Percentiles rank a stretch among this genome's conserved stretches.
phyloP scores from a whole-genome alignment of 225 moss, liverwort and hornwort genomes.

The Polytrichum commune region DNA sequence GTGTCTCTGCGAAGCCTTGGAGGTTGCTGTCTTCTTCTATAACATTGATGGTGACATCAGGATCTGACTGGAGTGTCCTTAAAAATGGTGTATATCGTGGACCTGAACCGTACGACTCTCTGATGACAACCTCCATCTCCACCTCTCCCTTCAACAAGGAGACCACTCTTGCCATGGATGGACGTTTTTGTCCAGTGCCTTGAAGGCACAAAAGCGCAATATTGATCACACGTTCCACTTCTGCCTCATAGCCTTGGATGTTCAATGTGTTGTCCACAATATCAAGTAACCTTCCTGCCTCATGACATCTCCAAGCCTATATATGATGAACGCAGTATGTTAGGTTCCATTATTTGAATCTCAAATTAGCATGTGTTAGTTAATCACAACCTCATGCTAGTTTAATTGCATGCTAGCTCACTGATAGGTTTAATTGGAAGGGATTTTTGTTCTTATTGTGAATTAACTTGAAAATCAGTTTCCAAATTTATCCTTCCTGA shows the following conservation, averaged over 20 bases:
- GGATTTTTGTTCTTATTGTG: too few species aligned
- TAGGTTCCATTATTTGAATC: too few species aligned
- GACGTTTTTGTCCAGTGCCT: not conserved
- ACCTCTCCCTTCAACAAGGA: not conserved
- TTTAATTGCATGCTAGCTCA: too few species aligned
- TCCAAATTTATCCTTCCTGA: not conserved
- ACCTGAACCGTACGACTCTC: not conserved
- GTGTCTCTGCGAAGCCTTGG: not conserved
- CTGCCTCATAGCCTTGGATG: not conserved
- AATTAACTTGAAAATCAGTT: not conserved
- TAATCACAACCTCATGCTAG: too few species aligned
- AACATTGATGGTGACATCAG: not conserved
- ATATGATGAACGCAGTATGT: too few species aligned
- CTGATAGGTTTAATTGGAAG: too few species aligned
- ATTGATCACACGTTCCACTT: not conserved
- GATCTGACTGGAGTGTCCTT: not conserved
- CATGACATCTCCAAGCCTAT: constrained; percentile 4
- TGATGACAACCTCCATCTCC: not conserved
- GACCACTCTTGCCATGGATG: constrained; percentile 5
- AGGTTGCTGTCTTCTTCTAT: not conserved
- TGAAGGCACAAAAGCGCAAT: not conserved
- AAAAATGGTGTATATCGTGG: not conserved
- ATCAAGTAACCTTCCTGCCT: not conserved
- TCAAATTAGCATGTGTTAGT: too few species aligned
- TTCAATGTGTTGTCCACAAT: not conserved